phyloP scores from a whole-genome alignment of 371 early-diverging fungal species.

The Rhizomucor pusillus region DNA sequence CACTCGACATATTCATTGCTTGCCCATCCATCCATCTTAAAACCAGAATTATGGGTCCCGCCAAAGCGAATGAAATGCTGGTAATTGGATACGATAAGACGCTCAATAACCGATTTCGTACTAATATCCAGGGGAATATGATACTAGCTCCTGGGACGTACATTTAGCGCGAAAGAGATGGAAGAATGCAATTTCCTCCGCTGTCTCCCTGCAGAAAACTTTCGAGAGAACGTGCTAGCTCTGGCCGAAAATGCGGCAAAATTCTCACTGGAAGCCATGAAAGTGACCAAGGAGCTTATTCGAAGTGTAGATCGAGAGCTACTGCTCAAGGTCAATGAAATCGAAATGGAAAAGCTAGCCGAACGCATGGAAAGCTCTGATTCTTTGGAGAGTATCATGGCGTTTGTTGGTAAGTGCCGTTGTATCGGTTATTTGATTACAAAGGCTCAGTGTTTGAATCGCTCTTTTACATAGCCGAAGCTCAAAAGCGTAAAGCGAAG shows the following conservation, averaged over 20 bases:
- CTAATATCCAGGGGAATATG: neutral
- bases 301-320: constrained; percentile 44
- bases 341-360: constrained; percentile 43
- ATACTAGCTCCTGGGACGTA: constrained; percentile 48
- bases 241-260: constrained; percentile 50
- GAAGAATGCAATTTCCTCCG: constrained; percentile 45
- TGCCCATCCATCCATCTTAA: constrained; percentile 1
- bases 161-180: constrained; percentile 55
- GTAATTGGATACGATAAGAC: constrained; percentile 32
- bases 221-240: constrained; percentile 47
- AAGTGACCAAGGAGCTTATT: constrained; percentile 54
- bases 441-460: too few species aligned
- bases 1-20: neutral
- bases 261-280: constrained; percentile 52
- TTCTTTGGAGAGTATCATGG: constrained; percentile 26
- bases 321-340: constrained; percentile 41
- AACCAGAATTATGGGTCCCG: constrained; percentile 58
- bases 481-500: constrained; percentile 10
- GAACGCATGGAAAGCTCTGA: constrained; percentile 33
- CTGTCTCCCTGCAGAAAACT: constrained; percentile 51
- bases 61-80: constrained; percentile 65
- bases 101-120: neutral
- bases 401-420: constrained; percentile 35
- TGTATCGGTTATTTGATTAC: too few species aligned
- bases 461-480: constrained; percentile 12